Percentiles rank a stretch among this genome's conserved stretches.
Evolutionary conservation across 2,329 filamentous ascomycete species (phyloP).

Genomic region (Fusarium sp.): DNA sequence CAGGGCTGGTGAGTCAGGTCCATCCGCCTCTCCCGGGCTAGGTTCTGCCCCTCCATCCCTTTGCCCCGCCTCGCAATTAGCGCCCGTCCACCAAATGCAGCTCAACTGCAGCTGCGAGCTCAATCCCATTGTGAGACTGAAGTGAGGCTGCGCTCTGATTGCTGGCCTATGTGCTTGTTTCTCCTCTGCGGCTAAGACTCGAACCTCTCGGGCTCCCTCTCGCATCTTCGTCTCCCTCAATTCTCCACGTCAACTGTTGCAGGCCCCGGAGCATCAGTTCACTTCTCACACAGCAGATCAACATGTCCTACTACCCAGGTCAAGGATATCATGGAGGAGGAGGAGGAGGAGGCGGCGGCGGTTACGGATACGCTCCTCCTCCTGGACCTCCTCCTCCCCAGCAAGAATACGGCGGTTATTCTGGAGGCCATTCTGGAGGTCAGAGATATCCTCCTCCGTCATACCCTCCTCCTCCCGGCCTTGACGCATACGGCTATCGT

Average conservation of each 20-base stretch:
- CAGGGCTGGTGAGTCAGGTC: conserved; percentile 20
- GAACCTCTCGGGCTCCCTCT: conserved; percentile 20
- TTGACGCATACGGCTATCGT: conserved; percentile 61
- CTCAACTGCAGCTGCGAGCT: neutral
- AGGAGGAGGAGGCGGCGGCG: conserved; percentile 49
- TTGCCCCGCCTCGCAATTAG: conserved; percentile 26
- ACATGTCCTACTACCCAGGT: conserved; percentile 55
- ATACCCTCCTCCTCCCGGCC: conserved; percentile 54
- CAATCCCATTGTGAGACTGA: conserved; percentile 5
- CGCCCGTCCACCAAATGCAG: conserved; percentile 19
- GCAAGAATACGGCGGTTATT: conserved; percentile 30
- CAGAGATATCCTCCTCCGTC: conserved; percentile 48
- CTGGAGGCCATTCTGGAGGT: conserved; percentile 39
- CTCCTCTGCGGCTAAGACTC: neutral
- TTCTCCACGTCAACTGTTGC: conserved; percentile 5
- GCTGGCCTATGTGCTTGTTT: conserved; percentile 18
- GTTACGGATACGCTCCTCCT: conserved; percentile 44
- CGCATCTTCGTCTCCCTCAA: conserved; percentile 8
- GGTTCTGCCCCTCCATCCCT: conserved; percentile 13
- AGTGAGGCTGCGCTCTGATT: conserved; percentile 5
- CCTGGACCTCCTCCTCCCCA: conserved; percentile 43
- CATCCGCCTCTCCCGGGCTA: neutral
- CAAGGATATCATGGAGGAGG: conserved; percentile 51
- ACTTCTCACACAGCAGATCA: conserved; percentile 8
- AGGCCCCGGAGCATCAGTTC: neutral